A percentile compares a stretch with the other conserved stretches of the same genome.
Evolutionary conservation across 441 rosid genomes (phyloP).

Genomic region (Isatis lusitanica): DNA sequence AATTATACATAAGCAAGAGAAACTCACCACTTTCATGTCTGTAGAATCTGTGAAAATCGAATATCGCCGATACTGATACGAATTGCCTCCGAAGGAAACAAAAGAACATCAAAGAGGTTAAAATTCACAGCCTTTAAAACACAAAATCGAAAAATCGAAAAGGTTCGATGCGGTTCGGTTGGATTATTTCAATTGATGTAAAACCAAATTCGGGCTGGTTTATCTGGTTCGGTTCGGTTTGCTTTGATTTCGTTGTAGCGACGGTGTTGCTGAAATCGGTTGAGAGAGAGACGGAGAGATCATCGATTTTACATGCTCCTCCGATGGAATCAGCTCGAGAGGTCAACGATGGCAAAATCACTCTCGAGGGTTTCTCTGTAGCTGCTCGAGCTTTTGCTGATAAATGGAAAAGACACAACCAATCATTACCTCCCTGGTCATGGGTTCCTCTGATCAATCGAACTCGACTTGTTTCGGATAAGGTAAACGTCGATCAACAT

Average conservation of each 20-base stretch:
- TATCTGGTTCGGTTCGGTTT: constrained; percentile 5
- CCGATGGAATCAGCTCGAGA: constrained; percentile 25
- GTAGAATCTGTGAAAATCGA: neutral
- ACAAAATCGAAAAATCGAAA: too few relatives aligned
- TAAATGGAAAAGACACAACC: constrained; percentile 26
- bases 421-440: constrained; percentile 24
- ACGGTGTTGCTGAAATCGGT: neutral
- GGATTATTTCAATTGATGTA: neutral
- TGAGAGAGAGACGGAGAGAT: neutral
- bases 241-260: neutral
- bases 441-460: constrained; percentile 37
- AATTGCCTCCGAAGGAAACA: neutral
- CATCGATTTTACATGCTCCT: neutral
- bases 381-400: constrained; percentile 57
- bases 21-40: constrained; percentile 55
- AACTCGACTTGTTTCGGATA: constrained; percentile 12
- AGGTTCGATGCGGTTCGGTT: neutral
- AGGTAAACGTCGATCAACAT: constrained; percentile 14
- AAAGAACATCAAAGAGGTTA: neutral
- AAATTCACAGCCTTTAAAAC: neutral
- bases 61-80: neutral
- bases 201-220: neutral
- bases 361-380: constrained; percentile 45
- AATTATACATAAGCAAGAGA: constrained; percentile 8
- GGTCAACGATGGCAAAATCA: constrained; percentile 59